Evolutionary conservation across 495 filamentous ascomycete genomes (phyloP), one percentile per base, ranked within the genome.

Genomic region (Xylaria curta): DNA sequence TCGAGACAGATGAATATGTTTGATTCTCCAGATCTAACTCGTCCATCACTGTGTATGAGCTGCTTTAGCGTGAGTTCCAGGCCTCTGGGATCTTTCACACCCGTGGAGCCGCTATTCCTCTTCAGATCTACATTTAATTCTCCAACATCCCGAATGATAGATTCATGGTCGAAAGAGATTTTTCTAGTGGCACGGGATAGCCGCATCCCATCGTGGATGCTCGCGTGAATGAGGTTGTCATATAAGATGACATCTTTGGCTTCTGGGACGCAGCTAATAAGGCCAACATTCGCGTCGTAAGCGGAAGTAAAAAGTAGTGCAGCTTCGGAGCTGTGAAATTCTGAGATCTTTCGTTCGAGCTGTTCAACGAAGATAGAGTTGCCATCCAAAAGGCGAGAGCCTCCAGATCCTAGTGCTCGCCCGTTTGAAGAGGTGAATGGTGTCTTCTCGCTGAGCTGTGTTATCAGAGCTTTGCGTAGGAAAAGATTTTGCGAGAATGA

Each of bases 241-340:
- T 91, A 91, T 4, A 95, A 71, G 10, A 96, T 84, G 6, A 88
- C 77, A 81, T 96, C 93, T 5, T 89, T 90, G 0, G 82, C 83
- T 63, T 92, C 91, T 4, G 93, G 92, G 15, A 94, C 80, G 68
- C 85, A 89, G 4, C 87, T 81, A 28, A 92, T 89, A 2, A 94
- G 83, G 2, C 90, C 92, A 0, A 88, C 83, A 76, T 94, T 95
- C 17, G 92, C 93, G 74, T 94, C 92, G 78, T 87, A 94, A 7
- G 91, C 93, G 3, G 91, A 93, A 74, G 91, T 93, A 79, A 93
- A 93, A 3, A 96, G 79, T n/a, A 95, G 81, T 0, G 85, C 93
- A 0, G 85, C 81, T 0, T 83, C 81, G 0, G 91, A 91, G n/a
- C 82, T 72, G 70, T 94, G 91, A 73, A 94, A 94, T 0, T 71